Evolutionary conservation across 1,139 yeast genomes (phyloP).

Genomic region (Lodderomyces jiufengensis): DNA sequence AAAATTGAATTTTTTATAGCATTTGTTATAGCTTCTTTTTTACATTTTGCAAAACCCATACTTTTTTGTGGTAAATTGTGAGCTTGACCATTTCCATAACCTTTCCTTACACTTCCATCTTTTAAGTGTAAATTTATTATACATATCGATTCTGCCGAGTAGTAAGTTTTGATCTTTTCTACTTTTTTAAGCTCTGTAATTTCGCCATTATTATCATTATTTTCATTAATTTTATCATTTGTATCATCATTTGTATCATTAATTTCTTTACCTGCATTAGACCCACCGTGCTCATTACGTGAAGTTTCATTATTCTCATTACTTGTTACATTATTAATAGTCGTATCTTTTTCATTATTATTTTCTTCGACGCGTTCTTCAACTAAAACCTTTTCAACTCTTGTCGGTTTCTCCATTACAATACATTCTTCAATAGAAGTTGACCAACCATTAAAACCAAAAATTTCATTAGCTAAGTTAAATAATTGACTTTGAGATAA

Average conservation of each 20-base stretch:
- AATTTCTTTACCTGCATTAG: background rate
- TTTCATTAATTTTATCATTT: background rate
- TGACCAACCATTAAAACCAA: constrained; percentile 70
- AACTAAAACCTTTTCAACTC: background rate
- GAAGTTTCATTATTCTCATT: background rate
- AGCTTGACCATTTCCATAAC: constrained; percentile 41
- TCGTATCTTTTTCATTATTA: background rate
- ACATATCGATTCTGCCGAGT: constrained; percentile 23
- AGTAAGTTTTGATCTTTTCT: constrained; percentile 5
- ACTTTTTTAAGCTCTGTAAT: background rate
- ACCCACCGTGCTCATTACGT: background rate
- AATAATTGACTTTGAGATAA: constrained; percentile 32
- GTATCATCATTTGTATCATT: background rate
- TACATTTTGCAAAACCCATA: constrained; percentile 40
- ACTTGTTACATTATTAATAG: background rate
- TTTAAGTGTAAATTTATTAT: constrained; percentile 37
- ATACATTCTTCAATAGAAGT: constrained; percentile 36
- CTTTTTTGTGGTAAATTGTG: constrained; percentile 30
- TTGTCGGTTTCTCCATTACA: background rate
- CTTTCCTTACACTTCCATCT: constrained; percentile 46
- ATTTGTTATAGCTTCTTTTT: constrained; percentile 52
- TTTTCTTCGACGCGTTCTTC: background rate
- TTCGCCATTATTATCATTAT: background rate
- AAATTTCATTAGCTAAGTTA: constrained; percentile 56
- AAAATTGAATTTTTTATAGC: constrained; percentile 42